Evolutionary conservation across 83 land plant genomes (phyloP).

Genomic region (Thuja plicata): DNA sequence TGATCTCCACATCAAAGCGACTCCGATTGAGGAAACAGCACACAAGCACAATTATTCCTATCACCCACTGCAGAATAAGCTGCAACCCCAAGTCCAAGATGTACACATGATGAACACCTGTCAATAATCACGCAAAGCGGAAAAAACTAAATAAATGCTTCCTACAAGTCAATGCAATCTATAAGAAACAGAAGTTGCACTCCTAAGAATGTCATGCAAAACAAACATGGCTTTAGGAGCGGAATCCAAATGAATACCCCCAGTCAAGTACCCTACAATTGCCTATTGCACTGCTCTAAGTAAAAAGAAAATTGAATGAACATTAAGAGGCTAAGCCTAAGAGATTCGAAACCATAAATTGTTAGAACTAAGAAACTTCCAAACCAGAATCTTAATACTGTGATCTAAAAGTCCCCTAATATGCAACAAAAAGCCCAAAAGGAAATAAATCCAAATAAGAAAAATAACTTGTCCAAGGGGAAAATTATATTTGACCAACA

Average conservation of each 20-base stretch:
- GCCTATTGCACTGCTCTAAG: neutral
- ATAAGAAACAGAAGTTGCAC: neutral
- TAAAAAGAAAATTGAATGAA: neutral
- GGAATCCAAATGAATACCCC: neutral
- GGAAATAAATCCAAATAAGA: neutral
- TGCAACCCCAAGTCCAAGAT: conserved; percentile 69
- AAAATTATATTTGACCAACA: neutral
- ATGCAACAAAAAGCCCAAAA: neutral
- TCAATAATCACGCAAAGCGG: conserved; percentile 45
- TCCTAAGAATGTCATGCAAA: neutral
- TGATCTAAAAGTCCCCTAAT: neutral
- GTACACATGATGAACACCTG: conserved; percentile 53
- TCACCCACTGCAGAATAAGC: conserved; percentile 91
- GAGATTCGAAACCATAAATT: neutral
- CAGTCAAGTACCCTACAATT: too few species aligned
- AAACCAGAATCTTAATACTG: neutral
- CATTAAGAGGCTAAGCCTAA: neutral
- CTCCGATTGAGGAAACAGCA: conserved; percentile 77
- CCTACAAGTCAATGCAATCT: conserved; percentile 11
- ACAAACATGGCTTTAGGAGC: neutral
- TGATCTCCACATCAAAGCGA: conserved; percentile 62
- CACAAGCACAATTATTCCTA: conserved; percentile 79
- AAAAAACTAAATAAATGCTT: conserved; percentile 31
- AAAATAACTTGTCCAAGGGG: neutral
- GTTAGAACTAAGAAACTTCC: neutral